Conservation (phyloP, 495 filamentous ascomycete species). For the Aspergillus affinis region DNA sequence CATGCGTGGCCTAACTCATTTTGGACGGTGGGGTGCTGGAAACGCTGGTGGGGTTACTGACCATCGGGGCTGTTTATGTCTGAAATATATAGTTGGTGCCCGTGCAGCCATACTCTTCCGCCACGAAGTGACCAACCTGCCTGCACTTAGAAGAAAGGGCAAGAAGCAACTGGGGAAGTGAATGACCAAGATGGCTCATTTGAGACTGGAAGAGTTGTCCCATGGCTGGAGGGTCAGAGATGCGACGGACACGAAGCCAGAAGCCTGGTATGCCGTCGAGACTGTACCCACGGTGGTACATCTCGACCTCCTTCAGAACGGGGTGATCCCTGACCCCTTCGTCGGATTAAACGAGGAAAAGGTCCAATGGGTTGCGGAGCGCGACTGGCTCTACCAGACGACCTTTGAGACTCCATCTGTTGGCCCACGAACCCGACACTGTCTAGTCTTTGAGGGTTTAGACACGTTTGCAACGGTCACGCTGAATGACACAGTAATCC, state of each 20-base stretch:
- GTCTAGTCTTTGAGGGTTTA: slow-evolving; percentile 11
- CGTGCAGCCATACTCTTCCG: too few species aligned
- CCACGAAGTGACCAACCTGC: too few species aligned
- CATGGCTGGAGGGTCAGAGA: slow-evolving; percentile 1
- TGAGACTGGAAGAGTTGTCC: slow-evolving; percentile 1
- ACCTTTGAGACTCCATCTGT: slow-evolving; percentile 1
- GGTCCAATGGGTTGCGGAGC: slow-evolving; percentile 74
- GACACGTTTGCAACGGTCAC: slow-evolving; percentile 68
- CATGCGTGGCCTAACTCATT: too few species aligned
- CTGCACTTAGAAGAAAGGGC: too few species aligned
- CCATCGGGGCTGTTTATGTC: too few species aligned
- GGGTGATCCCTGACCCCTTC: slow-evolving; percentile 65
- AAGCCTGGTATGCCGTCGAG: slow-evolving; percentile 4
- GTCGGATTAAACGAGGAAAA: slow-evolving; percentile 67
- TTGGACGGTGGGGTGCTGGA: too few species aligned
- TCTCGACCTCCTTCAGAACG: slow-evolving; percentile 59
- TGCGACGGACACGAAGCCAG: slow-evolving; percentile 9
- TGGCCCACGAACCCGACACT: neutral
- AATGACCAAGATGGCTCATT: neutral
- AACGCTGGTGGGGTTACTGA: too few species aligned
- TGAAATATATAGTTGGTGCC: too few species aligned
- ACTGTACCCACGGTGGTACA: slow-evolving; percentile 48
- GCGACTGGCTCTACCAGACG: slow-evolving; percentile 54
- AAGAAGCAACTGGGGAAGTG: too few species aligned
- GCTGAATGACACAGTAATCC: slow-evolving; percentile 62